Base-by-base conservation (phyloP, 495 filamentous ascomycete genomes). In the Lichenothelia convexa region DNA sequence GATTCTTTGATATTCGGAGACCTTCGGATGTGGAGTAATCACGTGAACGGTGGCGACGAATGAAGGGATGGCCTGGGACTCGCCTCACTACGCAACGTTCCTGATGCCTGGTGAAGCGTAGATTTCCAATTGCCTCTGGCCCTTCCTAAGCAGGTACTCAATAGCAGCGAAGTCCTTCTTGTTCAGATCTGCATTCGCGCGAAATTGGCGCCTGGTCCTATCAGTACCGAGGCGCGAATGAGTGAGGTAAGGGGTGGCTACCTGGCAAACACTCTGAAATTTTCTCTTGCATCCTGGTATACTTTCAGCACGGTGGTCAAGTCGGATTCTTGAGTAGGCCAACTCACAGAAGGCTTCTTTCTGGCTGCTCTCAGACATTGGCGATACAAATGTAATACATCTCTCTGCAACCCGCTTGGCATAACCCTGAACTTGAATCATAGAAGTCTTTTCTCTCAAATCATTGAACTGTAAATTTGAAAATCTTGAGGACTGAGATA, bases 111-210 rank as follows among this genome's bases (percentile, higher is more conserved):
- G 75, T 5, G 74, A 70, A 13, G 76, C 71, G 57, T 91, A 95
- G 38, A 75, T 70, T 35, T 93, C 85, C 18, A 97, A 58, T 56
- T 95, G 85, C 35, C 80, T 70, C 21, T 71, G 65, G 26, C 89
- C 89, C 50, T 80, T 86, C 31, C 87, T 70, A 21, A 97, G 51
- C 3, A 94, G 61, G 58, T 80, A 91, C 55, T 97, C 89, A 40
- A 97, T 75, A 2, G 85, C 70, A 30, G 59, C 58, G 56, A 95
- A 95, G 51, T 95, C 84, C 51, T 80, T 87, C 58, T 82, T 93
- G 55, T 77, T 74, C 23, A 94, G 49, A 16, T 51, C 49, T 2
- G 72, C 48, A 47, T 83, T 63, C 47, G 78, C 77, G 31, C 73
- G 58, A 45, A 97, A 97, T 45, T 93, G 83, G 23, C 56, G 55